A percentile compares a stretch with the other conserved stretches of the same genome.
Evolutionary conservation across 371 early-diverging fungal species (phyloP).

Genomic region (Chytridium lagenaria): DNA sequence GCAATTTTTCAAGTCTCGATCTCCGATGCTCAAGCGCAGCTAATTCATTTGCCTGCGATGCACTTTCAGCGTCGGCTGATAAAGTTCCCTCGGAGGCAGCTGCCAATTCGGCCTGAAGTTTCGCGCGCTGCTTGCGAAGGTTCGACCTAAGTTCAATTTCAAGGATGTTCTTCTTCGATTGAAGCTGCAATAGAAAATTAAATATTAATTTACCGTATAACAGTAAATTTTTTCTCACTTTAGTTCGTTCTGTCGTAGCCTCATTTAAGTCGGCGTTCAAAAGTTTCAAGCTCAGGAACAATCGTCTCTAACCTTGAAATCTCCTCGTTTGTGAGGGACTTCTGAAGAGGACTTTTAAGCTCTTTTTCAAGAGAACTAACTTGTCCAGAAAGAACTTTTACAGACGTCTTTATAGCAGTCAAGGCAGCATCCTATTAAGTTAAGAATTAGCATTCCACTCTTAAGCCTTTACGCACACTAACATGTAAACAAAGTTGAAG

Average conservation of each 20-base stretch:
- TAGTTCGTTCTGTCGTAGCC: constrained; percentile 23
- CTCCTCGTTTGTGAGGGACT: constrained; percentile 64
- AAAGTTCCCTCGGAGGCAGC: constrained; percentile 28
- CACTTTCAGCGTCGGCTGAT: constrained; percentile 38
- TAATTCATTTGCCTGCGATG: background rate
- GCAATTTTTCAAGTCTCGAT: constrained; percentile 22
- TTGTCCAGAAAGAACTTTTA: constrained; percentile 63
- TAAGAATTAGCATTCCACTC: no score
- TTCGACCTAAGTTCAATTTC: constrained; percentile 73
- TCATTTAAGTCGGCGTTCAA: constrained; percentile 38
- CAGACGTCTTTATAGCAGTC: constrained; percentile 48
- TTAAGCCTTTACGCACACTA: no score
- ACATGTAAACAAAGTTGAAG: background rate
- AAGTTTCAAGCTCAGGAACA: constrained; percentile 59
- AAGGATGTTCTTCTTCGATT: constrained; percentile 69
- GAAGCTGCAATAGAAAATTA: constrained; percentile 56
- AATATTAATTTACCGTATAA: no score
- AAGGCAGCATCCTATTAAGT: constrained; percentile 45
- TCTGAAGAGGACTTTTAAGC: constrained; percentile 59
- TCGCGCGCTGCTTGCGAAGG: constrained; percentile 65
- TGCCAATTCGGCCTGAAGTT: constrained; percentile 64
- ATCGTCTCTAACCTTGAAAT: constrained; percentile 58
- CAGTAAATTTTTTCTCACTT: constrained; percentile 29
- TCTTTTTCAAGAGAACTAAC: constrained; percentile 64
- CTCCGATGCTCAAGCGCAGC: constrained; percentile 22